Base-by-base conservation (phyloP, 2,329 filamentous ascomycete genomes). In the Aspergillus neotritici region DNA sequence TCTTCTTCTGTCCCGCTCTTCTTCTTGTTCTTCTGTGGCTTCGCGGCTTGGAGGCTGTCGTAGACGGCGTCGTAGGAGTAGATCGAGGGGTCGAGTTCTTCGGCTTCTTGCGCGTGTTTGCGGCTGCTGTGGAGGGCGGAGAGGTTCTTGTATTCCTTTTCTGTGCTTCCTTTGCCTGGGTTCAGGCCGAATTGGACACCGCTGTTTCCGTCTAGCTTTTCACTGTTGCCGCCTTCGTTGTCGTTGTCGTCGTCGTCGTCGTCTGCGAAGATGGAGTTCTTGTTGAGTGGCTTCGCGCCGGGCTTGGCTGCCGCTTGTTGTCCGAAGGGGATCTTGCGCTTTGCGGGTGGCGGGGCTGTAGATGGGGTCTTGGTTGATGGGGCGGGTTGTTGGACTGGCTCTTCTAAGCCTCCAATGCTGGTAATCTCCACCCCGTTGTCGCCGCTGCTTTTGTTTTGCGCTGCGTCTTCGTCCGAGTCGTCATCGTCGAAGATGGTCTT, bases 61-160 rank as follows among this genome's bases (percentile, higher is more conserved):
- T 75, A 75, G 11, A 72, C 64, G 16, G 63, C 64, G 49, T 75
- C 72, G 54, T 75, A 75, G 48, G 71, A 71, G 56, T 75, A 75
- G 35, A 74, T 71, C 7, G 65, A 66, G 1, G 71, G 61, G 41
- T 75, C 72, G 8, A 74, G 52, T 13, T 67, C 58, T 38, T 70
- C 60, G 3, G 71, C 71, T 44, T 66, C 57, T 41, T 69, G 51
- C 5, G 68, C 64, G 41, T 74, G 69, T 50, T 72, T 66, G 37
- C 61, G 67, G 44, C 67, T 72, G 50, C 60, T 72, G 37, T 71
- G 69, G 8, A 71, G 51, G 11, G 69, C 65, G 10, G 72, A 67
- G n/a, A 75, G 62, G 43, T 74, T 73, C 30, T 58, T 68, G 50
- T 66, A 73, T 37, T 66, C 60, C 28, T 61, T 50, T 31, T 45